Conservation (phyloP, 495 filamentous ascomycete genomes). For the Penicillium ucsense region DNA sequence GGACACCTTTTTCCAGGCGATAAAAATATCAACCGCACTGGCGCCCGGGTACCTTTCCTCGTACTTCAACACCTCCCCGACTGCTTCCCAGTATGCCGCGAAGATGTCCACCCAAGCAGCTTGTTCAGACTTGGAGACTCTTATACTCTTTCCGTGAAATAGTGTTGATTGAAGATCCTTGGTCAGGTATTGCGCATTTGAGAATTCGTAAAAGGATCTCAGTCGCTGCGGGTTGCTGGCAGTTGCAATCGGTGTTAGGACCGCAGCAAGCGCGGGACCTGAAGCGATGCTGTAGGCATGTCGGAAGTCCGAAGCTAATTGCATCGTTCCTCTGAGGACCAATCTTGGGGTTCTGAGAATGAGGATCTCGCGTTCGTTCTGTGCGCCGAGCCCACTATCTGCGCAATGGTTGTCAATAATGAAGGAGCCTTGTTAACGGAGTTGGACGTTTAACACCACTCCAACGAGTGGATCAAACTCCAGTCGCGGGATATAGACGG, state of each 20-base stretch:
- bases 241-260: constrained; percentile 57
- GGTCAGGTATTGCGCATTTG: constrained; percentile 48
- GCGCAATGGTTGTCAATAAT: too few relatives aligned
- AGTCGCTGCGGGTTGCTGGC: constrained; percentile 48
- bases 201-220: constrained; percentile 47
- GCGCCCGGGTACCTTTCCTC: constrained; percentile 36
- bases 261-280: constrained; percentile 57
- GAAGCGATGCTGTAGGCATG: constrained; percentile 41
- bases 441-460: not conserved
- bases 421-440: not conserved
- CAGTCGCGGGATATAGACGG: not conserved
- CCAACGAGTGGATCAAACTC: not conserved
- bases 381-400: constrained; percentile 8
- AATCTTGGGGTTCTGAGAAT: not conserved
- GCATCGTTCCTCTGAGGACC: not conserved
- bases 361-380: not conserved
- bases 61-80: constrained; percentile 54
- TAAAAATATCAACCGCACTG: constrained; percentile 67
- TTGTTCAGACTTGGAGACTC: constrained; percentile 52
- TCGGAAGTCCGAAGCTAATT: not conserved
- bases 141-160: constrained; percentile 44
- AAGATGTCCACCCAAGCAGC: constrained; percentile 78
- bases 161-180: constrained; percentile 53
- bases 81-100: constrained; percentile 69
- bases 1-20: constrained; percentile 72